A percentile compares a stretch with the other conserved stretches of the same genome.
Conservation (phyloP, 805 yeast genomes). For the Ogataea neopini region DNA sequence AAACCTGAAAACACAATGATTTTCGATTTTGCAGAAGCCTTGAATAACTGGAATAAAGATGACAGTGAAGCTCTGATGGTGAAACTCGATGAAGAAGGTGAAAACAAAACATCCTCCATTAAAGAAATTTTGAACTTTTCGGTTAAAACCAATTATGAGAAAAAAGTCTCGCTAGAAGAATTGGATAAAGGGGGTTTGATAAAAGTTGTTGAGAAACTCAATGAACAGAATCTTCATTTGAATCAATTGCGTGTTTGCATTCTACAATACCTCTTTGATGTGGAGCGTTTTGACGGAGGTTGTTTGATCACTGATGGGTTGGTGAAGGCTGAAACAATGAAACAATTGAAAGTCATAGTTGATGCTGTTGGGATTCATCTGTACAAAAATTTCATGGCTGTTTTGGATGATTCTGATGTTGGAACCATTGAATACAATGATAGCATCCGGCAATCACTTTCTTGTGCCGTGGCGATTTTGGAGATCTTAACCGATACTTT, state of each 20-base stretch:
- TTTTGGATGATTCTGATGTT: background rate
- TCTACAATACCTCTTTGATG: conserved; percentile 26
- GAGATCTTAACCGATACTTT: conserved; percentile 48
- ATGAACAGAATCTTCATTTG: conserved; percentile 25
- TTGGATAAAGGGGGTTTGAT: conserved; percentile 23
- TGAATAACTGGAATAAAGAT: conserved; percentile 24
- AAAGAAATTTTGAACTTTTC: conserved; percentile 34
- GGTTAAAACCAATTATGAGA: conserved; percentile 14
- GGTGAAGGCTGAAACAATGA: conserved; percentile 20
- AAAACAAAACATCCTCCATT: conserved; percentile 27
- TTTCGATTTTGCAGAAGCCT: conserved; percentile 10
- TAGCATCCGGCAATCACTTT: background rate
- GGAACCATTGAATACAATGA: background rate
- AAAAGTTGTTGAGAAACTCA: conserved; percentile 20
- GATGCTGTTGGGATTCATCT: conserved; percentile 31
- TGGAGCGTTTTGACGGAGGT: conserved; percentile 18
- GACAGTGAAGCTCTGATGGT: conserved; percentile 28
- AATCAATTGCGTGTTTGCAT: conserved; percentile 31
- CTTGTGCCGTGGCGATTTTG: conserved; percentile 37
- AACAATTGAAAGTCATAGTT: conserved; percentile 23
- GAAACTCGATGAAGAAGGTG: conserved; percentile 18
- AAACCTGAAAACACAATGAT: background rate
- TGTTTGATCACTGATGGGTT: conserved; percentile 28
- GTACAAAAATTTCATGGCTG: conserved; percentile 19
- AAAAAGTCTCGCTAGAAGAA: conserved; percentile 17